Base-by-base conservation (phyloP, 768 basidiomycete species). In the Podaxis sp. region DNA sequence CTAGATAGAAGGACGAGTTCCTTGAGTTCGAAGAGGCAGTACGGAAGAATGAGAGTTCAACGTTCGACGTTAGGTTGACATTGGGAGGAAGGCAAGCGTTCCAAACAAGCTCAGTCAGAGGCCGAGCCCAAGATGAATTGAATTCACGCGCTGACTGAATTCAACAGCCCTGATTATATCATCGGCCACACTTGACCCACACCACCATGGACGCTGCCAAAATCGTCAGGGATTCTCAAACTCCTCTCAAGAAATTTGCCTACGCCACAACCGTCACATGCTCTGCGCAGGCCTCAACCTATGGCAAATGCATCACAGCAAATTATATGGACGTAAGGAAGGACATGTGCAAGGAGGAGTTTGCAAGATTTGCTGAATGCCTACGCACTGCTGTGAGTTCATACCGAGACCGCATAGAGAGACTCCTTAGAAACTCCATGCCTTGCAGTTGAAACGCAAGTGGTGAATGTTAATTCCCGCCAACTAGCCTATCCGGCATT, bases 261-360 rank as follows among this genome's bases (percentile, higher is more conserved):
- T 65, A 84, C 19, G 85, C 89, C 66, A 82, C 90, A 2, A 91
- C 90, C 1, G 80, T 82, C 2, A 91, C 90, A 15, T 93, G 91
- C 68, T 77, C 89, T 8, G 64, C 79, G 6, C 84, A 94, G 70
- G 94, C 95, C 27, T 73, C 85, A 3, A 79, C 75, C 4, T 99
- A 99, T 72, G 96, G 94, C 24, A 89, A 89, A 78, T 99, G 96
- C 75, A 87, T 98, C 51, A 78, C 90, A 29, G 83, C 85, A 1
- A 84, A 84, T 3, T 96, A 97, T 73, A 85, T 85, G 29, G 96
- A 98, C 64, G 89, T 94, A 4, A 84, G 79, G 63, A 90, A 90
- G 72, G 91, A 93, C 67, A 84, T 86, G 67, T 99, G 96, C 77
- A 85, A 85, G 55, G 82, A 83, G 2, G 94, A 98, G 74, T 98